A percentile compares a stretch with the other conserved stretches of the same genome.
Evolutionary conservation across 73 alveolate species (phyloP).

Genomic region (Urostyla sp.): DNA sequence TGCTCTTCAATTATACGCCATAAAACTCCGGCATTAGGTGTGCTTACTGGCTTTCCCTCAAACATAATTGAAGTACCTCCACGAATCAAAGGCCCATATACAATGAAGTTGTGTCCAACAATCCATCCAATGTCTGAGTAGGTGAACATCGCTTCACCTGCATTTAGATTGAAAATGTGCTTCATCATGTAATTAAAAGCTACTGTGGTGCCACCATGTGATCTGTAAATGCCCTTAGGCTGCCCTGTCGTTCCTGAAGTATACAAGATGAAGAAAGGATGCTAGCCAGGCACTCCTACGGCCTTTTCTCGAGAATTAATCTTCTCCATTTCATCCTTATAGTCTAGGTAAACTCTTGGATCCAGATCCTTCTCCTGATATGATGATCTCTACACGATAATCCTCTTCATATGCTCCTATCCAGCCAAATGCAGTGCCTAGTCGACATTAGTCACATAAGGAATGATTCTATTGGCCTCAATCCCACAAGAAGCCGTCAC

Average conservation of each 20-base stretch:
- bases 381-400: constrained; percentile 53
- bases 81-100: constrained; percentile 64
- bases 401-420: constrained; percentile 26
- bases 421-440: constrained; percentile 53
- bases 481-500: constrained; percentile 70
- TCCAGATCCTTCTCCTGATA: constrained; percentile 55
- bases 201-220: constrained; percentile 58
- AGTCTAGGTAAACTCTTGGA: constrained; percentile 26
- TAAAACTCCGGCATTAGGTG: constrained; percentile 66
- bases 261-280: constrained; percentile 64
- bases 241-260: constrained; percentile 77
- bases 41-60: constrained; percentile 78
- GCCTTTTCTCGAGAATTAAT: constrained; percentile 34
- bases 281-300: constrained; percentile 59
- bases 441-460: constrained; percentile 50
- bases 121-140: constrained; percentile 77
- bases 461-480: constrained; percentile 69
- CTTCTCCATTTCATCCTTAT: constrained; percentile 59
- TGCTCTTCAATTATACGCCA: constrained; percentile 68
- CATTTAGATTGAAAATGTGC: constrained; percentile 52
- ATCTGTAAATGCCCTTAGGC: constrained; percentile 71
- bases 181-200: constrained; percentile 64
- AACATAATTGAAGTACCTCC: constrained; percentile 64
- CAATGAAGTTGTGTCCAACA: constrained; percentile 73
- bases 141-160: constrained; percentile 60